Evolutionary conservation across 2,329 filamentous ascomycete species (phyloP), one percentile per base, ranked within the genome.

Genomic region (Exophiala viscosa): DNA sequence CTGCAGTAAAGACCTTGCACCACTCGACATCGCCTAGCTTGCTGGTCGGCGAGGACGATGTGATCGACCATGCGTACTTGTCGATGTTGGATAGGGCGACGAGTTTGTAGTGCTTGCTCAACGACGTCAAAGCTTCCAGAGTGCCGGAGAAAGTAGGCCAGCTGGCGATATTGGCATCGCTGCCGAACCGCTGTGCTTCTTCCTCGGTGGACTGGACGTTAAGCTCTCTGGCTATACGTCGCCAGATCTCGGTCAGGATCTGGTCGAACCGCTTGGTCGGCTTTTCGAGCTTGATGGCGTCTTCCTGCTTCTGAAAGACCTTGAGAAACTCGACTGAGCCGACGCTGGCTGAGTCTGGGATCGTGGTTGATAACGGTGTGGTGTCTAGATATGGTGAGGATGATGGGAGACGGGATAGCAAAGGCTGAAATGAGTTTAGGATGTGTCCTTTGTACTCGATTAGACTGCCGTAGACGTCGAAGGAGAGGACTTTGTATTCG

Each of bases 391-490:
- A 60, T 11, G 55, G 55, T 10, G 60, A 61, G 9, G 59, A 57
- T 32, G 51, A 1, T 1, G 59, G 54, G 2, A 60, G 49, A 14
- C 58, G 58, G 1, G 58, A 58, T 5, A 62, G 64, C 3, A 75
- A 65, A 8, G 72, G 72, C 32, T 67, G 55, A 2, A 90, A 76
- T 1, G 79, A 75, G 3, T 69, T 60, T 40, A 78, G 69, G 50
- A 89, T 79, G 55, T 86, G 86, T 10, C 72, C 66, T 67, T 90
- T 85, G 85, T 86, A 90, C 73, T 91, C 86, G 58, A 91, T 82
- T 2, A 91, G 77, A 0, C 87, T 91, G 67, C 87, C 87, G 67
- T 88, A 91, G 73, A 87, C 83, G 70, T 92, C 88, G 70, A 92
- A 90, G 62, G 83, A 84, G 44, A 89, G 79, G 54, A 81, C 70